Evolutionary conservation across 2,329 filamentous ascomycete genomes (phyloP), one percentile per base, ranked within the genome.

Genomic region (Didymella exigua): DNA sequence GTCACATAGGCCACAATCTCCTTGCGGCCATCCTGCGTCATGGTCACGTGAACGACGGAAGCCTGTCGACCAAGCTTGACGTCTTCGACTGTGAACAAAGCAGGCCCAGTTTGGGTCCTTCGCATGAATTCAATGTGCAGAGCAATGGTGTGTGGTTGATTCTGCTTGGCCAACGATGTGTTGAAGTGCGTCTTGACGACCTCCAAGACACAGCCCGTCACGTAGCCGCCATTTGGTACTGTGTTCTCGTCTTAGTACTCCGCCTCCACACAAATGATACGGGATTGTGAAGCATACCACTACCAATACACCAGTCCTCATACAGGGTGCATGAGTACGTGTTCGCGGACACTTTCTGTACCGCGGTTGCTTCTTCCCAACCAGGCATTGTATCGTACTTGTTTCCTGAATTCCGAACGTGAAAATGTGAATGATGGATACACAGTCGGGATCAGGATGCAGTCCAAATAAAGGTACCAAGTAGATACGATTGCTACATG

Each of bases 221-320:
- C 84, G 64, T 87, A 89, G 54, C 88, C 88, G 47, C 88, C 88
- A 71, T 91, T 86, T 5, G 88, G 87, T 11, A 90, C 88, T 87
- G 66, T 30, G 48, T 2, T 4, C 7, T 23, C 18, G n/a, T 29
- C 3, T 54, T 26, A 54, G 52, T 41, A 27, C 11, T 38, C 18
- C 5, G 16, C 31, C 9, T 33, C 14, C 7, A 9, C 2, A 8
- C 9, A 7, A n/a, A 6, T 27, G 14, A 16, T 7, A 26, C 14
- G 13, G 5, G 16, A 30, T n/a, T 19, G 23, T 30, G 14, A 23
- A 23, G 51, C 65, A 48, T 78, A 85, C 86, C 86, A 60, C 79
- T 82, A 51, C 87, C 87, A 61, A 90, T 88, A 61, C 82, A 84
- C 85, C 86, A 89, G 62, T 84, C 82, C 31, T 81, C 75, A 33